These are phyloP conservation scores for Euphrasia arctica DNA, from an alignment of 305 asterid genomes.

Conservation along the genomic window DNA sequence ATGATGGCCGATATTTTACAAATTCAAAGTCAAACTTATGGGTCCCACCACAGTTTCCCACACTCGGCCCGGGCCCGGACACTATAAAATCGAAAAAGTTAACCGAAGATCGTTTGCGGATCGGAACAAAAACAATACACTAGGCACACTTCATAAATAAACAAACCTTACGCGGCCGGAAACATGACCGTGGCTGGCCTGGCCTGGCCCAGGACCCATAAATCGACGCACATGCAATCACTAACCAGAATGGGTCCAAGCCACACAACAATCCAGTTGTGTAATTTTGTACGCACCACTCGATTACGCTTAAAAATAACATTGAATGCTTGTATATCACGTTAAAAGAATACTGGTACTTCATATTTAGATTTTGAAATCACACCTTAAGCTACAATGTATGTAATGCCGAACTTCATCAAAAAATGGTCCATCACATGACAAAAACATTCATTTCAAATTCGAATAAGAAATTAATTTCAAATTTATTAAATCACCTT, in stretches of 20 bases:
- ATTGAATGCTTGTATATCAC: neutral
- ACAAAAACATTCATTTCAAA: constrained; percentile 8
- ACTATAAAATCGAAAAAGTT: neutral
- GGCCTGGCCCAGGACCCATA: neutral
- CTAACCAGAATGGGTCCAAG: constrained; percentile 13
- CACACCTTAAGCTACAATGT: neutral
- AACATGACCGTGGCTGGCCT: constrained; percentile 2
- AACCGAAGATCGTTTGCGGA: neutral
- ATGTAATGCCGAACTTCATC: neutral
- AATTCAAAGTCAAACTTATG: constrained; percentile 1
- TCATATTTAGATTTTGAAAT: neutral
- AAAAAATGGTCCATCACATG: neutral
- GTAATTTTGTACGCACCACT: neutral
- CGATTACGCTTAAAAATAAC: no score
- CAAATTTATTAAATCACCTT: constrained; percentile 13
- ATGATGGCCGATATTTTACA: neutral
- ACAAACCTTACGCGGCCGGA: constrained; percentile 22
- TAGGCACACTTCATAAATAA: constrained; percentile 1
- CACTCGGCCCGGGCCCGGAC: neutral
- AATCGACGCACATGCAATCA: constrained; percentile 21
- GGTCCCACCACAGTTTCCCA: neutral
- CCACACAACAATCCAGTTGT: neutral
- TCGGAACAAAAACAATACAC: neutral
- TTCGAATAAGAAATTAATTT: constrained; percentile 4
- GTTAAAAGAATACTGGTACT: no score